A percentile compares a stretch with the other conserved stretches of the same genome.
Evolutionary conservation across 495 filamentous ascomycete species (phyloP).

Genomic region (Evernia prunastri): DNA sequence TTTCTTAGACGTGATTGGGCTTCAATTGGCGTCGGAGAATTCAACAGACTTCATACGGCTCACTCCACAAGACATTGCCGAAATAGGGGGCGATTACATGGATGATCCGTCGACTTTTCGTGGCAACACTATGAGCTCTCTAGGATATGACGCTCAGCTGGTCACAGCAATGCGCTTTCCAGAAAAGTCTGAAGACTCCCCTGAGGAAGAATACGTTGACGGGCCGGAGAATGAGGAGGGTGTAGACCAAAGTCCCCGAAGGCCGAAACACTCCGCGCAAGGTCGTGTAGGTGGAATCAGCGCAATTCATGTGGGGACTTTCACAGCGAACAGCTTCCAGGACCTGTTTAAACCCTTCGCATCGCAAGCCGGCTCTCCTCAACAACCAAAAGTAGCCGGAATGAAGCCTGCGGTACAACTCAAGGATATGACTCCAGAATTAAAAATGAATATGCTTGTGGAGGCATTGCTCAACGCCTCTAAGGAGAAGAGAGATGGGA

Average conservation of each 20-base stretch:
- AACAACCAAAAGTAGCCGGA: neutral
- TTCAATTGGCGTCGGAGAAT: conserved; percentile 51
- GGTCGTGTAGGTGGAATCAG: conserved; percentile 7
- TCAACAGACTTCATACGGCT: conserved; percentile 72
- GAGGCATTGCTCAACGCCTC: conserved; percentile 32
- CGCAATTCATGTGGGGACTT: conserved; percentile 11
- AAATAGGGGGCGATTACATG: conserved; percentile 66
- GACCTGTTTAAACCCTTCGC: conserved; percentile 16
- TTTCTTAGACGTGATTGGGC: conserved; percentile 54
- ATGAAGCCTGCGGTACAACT: conserved; percentile 7
- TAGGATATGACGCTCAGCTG: conserved; percentile 61
- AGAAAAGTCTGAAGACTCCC: conserved; percentile 29
- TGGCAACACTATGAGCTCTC: conserved; percentile 41
- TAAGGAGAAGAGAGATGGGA: conserved; percentile 26
- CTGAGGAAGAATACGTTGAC: conserved; percentile 39
- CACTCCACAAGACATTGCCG: conserved; percentile 71
- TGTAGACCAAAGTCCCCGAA: conserved; percentile 16
- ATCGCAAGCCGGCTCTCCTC: conserved; percentile 4
- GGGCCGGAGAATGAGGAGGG: conserved; percentile 34
- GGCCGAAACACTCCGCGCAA: neutral
- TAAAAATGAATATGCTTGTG: conserved; percentile 31
- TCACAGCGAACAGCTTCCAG: neutral
- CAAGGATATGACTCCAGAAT: conserved; percentile 28
- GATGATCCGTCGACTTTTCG: conserved; percentile 49
- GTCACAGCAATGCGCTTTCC: conserved; percentile 20